Percentiles rank a stretch among this genome's conserved stretches.
These are phyloP conservation scores for Gossypium davidsonii DNA, from an alignment of 441 rosid species.

Conservation along the genomic window DNA sequence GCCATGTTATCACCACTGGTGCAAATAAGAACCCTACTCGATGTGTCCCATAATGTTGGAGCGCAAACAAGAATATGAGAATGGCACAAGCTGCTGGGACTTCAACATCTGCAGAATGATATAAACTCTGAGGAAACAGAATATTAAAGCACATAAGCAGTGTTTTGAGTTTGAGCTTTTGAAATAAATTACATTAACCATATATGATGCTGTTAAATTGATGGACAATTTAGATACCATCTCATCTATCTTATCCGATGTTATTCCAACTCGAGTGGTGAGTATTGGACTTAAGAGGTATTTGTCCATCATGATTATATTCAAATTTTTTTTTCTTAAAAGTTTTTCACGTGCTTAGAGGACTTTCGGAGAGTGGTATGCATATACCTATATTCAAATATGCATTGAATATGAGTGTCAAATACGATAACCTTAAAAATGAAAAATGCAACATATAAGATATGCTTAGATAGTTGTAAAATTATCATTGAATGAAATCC, in stretches of 20 bases:
- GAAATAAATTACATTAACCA: neutral
- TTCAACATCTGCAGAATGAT: conserved; percentile 56
- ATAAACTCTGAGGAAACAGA: conserved; percentile 13
- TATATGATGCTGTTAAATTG: neutral
- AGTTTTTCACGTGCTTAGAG: neutral
- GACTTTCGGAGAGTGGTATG: neutral
- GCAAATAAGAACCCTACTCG: conserved; percentile 72
- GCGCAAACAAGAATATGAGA: conserved; percentile 51
- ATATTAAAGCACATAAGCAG: conserved; percentile 7
- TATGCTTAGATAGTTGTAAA: no score
- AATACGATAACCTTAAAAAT: no score
- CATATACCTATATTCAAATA: neutral
- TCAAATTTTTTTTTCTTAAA: neutral
- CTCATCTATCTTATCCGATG: neutral
- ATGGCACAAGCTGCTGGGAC: conserved; percentile 65
- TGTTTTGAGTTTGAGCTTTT: neutral
- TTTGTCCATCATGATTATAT: neutral
- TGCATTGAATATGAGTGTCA: neutral
- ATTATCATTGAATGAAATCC: neutral
- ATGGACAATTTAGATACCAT: neutral
- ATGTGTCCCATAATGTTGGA: conserved; percentile 77
- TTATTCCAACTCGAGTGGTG: neutral
- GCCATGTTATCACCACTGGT: conserved; percentile 64
- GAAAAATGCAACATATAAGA: no score
- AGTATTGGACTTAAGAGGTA: neutral